Evolutionary conservation across 1,284 basidiomycete species (phyloP), one percentile per base, ranked within the genome.

Genomic region (Naganishia sp.): DNA sequence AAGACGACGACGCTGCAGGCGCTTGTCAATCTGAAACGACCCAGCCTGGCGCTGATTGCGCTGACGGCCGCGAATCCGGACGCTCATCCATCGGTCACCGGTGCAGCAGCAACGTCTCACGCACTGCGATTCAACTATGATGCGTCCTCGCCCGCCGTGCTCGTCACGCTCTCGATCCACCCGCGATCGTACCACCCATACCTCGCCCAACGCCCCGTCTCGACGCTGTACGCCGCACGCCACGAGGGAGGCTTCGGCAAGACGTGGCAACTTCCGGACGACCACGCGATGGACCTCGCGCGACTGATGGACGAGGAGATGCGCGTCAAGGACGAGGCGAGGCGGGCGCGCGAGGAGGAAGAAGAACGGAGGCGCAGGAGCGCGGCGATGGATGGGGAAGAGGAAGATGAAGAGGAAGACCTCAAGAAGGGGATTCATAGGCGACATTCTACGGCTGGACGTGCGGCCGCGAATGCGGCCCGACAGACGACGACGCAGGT

Each of bases 1-100:
- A 86, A 90, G 0, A 94, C 92, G 0, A 94, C 92, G 0, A 94
- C 91, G 1, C 82, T 94, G 0, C 92, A 94, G 80, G 92, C 92
- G 0, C 84, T 93, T 39, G 92, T 94, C 69, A 94, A 94, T 74
- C 85, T 94, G 72, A 94, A 94, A 76, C 86, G 92, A 9, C 92
- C 92, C 0, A 87, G 90, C 87, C 63, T 88, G 84, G 52, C 85
- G 86, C 51, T 89, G 84, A 42, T 90, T 86, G n/a, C 83, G 87
- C 53, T 80, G 11, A 81, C 84, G 23, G 78, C 83, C 0, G 77
- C 79, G 6, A 81, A 83, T 53, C 82, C 82, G 67, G 73, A 76
- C 63, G 77, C 80, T 55, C 77, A 82, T 64, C 74, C 72, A 11
- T 83, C 85, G 31, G 62, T 65, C 10, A 32, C 60, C 5, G 63